phyloP scores from a whole-genome alignment of 2,329 filamentous ascomycete genomes.

The Graphium sp. region DNA sequence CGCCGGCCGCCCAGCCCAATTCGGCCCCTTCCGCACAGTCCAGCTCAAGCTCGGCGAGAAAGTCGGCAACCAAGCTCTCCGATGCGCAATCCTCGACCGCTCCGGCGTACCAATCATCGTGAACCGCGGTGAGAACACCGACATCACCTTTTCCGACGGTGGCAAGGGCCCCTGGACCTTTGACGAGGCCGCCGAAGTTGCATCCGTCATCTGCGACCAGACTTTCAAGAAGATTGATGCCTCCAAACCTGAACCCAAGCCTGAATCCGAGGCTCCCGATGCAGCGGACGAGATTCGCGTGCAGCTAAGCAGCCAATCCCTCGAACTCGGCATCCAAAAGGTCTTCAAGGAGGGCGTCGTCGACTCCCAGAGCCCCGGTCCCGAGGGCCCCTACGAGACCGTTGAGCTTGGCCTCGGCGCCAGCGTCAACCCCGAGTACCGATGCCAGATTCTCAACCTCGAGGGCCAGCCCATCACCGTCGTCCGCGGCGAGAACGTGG shows the following conservation, averaged over 20 bases:
- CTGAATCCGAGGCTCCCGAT: too few species aligned
- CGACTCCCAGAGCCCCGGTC: neutral
- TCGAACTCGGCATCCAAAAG: neutral
- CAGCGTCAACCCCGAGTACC: neutral
- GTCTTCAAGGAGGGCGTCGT: neutral
- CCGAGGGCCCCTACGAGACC: neutral
- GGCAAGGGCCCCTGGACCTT: conserved; percentile 3
- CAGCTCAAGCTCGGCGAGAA: conserved; percentile 3
- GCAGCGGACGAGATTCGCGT: neutral
- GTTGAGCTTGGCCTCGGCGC: neutral
- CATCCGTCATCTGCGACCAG: neutral
- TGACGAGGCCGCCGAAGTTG: neutral
- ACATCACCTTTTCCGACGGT: conserved; percentile 17
- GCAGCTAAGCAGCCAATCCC: neutral
- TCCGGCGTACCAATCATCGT: conserved; percentile 4
- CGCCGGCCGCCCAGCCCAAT: neutral
- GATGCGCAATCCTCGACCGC: conserved; percentile 1
- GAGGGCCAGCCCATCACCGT: neutral
- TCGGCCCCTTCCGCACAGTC: neutral
- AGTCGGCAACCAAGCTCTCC: conserved; percentile 2
- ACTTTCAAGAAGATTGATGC: conserved; percentile 1
- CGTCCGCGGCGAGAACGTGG: neutral
- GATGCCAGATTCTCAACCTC: neutral
- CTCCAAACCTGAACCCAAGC: too few species aligned
- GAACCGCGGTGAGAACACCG: conserved; percentile 17